Evolutionary conservation across 2,329 filamentous ascomycete species (phyloP).

Genomic region (Helicocarpus griseus): DNA sequence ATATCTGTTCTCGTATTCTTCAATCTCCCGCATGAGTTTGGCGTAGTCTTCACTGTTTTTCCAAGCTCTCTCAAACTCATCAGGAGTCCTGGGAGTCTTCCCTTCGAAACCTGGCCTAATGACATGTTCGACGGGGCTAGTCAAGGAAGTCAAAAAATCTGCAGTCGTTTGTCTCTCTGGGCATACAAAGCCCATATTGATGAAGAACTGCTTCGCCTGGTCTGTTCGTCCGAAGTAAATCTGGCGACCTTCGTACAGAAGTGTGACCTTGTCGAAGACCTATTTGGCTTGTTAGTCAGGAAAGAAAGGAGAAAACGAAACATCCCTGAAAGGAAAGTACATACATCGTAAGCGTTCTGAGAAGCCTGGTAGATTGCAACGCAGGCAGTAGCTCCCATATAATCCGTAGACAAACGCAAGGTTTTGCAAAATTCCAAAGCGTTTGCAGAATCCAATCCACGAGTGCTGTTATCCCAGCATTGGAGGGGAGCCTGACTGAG

Average conservation of each 20-base stretch:
- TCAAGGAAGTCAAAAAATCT: conserved; percentile 74
- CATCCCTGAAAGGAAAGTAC: conserved; percentile 18
- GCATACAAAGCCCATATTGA: conserved; percentile 62
- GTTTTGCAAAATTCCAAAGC: conserved; percentile 60
- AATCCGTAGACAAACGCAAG: conserved; percentile 68
- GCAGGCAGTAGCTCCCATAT: conserved; percentile 74
- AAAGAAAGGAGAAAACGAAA: conserved; percentile 11
- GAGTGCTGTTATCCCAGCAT: conserved; percentile 67
- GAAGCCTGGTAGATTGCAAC: conserved; percentile 81
- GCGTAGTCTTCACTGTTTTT: conserved; percentile 43
- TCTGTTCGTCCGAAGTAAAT: conserved; percentile 63
- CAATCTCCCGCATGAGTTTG: conserved; percentile 33
- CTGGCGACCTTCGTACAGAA: conserved; percentile 66
- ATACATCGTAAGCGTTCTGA: conserved; percentile 60
- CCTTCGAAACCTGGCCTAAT: conserved; percentile 3
- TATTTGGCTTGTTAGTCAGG: conserved; percentile 17
- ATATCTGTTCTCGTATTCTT: conserved; percentile 32
- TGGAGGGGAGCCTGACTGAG: conserved; percentile 62
- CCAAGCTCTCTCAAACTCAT: conserved; percentile 55
- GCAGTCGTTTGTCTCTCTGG: conserved; percentile 70
- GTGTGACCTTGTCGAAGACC: conserved; percentile 73
- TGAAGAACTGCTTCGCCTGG: conserved; percentile 65
- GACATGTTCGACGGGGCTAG: conserved; percentile 44
- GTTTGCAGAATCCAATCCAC: conserved; percentile 59
- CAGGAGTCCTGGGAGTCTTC: conserved; percentile 54